Conservation (phyloP, 2,329 filamentous ascomycete genomes). For the Hymenoscyphus fructigenus region DNA sequence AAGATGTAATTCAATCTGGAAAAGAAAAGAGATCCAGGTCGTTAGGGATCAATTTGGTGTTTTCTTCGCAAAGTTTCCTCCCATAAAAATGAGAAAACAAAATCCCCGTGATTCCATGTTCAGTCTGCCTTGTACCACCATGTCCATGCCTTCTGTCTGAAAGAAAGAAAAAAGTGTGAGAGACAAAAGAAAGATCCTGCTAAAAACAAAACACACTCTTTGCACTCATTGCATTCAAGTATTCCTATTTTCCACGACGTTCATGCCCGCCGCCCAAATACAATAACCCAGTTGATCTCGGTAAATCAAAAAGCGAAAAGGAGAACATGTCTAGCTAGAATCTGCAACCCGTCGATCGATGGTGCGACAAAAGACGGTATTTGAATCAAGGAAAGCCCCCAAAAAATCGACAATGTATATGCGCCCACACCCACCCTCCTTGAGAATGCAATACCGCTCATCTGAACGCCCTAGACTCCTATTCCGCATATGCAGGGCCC, state of each 20-base stretch:
- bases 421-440: constrained; percentile 13
- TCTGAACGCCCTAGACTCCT: constrained; percentile 9
- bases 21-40: too few relatives aligned
- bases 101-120: background rate
- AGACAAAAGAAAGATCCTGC: background rate
- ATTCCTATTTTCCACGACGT: background rate
- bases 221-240: background rate
- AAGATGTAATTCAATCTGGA: too few relatives aligned
- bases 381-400: background rate
- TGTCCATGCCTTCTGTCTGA: background rate
- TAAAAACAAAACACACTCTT: background rate
- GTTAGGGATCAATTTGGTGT: background rate
- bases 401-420: background rate
- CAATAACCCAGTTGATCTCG: too few relatives aligned
- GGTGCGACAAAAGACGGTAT: background rate
- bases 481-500: constrained; percentile 6
- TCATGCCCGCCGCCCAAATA: background rate
- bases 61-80: background rate
- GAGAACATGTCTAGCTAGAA: too few relatives aligned
- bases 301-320: too few relatives aligned
- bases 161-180: background rate
- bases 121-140: background rate
- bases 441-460: constrained; percentile 4
- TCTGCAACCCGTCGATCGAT: background rate
- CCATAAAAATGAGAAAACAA: background rate